Evolutionary conservation across 1,139 yeast species (phyloP), one percentile per base, ranked within the genome.

Genomic region (Sporopachydermia cereana): DNA sequence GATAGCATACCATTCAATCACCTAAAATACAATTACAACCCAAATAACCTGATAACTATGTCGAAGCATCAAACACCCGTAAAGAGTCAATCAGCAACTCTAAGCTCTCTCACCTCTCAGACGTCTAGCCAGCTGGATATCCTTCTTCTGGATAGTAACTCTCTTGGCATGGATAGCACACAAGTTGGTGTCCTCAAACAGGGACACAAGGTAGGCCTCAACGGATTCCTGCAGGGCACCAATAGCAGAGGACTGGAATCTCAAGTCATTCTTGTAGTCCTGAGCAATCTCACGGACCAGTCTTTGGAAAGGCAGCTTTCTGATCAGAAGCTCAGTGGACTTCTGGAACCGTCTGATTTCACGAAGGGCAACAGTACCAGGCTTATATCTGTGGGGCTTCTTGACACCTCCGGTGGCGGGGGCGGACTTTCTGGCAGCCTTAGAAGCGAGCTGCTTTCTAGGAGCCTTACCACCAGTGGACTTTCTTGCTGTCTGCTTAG

Each of bases 311-410:
- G 97, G 97, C 62, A 89, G 79, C 76, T 89, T 88, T 81, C 97
- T 86, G 73, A 89, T 88, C 69, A 89, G 79, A 51, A 89, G 77
- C 73, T 89, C 97, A 63, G 96, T 89, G 54, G 96, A 84, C 74
- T 89, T 89, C 77, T 89, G 96, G 80, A 89, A 89, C 77, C 96
- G 86, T 83, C 96, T 86, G 66, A 89, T 89, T 77, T 89, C 97
- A 84, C 96, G 89, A 68, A 89, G 84, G 62, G 97, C 97, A 65
- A 89, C 96, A 66, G 96, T 89, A 88, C 97, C 97, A 70, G 97
- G 97, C 91, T 88, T 89, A 77, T 88, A 89, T 84, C 97, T 86
- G 86, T 89, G 97, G 59, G 96, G 96, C 79, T 89, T 89, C 89
- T 89, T 89, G 68, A 89, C 96, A 81, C 96, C 97, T 69, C 96